Conservation (phyloP, 108 stramenopile species). For the Bacterosira constricta region DNA sequence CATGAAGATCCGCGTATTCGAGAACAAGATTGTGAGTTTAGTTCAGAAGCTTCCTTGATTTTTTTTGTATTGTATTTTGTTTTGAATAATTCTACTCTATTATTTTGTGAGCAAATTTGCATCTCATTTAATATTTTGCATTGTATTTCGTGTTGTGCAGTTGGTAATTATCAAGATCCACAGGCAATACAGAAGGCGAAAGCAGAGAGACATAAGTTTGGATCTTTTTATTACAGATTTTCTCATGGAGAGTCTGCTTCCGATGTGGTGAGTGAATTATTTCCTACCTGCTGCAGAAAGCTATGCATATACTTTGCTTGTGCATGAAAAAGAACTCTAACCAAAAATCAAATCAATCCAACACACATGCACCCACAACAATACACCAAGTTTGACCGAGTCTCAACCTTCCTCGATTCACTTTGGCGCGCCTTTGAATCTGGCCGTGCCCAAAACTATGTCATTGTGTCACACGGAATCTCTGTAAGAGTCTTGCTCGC, state of each 20-base stretch:
- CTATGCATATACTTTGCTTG: not conserved
- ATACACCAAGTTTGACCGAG: conserved; percentile 72
- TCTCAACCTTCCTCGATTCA: conserved; percentile 86
- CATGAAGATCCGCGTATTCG: conserved; percentile 86
- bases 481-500: conserved; percentile 87
- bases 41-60: not conserved
- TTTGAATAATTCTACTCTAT: not conserved
- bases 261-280: conserved; percentile 58
- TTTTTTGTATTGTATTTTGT: too few species aligned
- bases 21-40: conserved; percentile 87
- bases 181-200: conserved; percentile 67
- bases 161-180: conserved; percentile 67
- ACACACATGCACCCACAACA: not conserved
- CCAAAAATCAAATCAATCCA: too few species aligned
- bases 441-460: conserved; percentile 68
- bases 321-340: too few species aligned
- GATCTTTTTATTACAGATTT: conserved; percentile 89
- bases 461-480: conserved; percentile 92
- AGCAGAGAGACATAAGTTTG: conserved; percentile 77
- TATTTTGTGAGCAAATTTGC: not conserved
- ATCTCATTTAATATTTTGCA: not conserved
- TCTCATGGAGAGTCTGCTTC: conserved; percentile 91
- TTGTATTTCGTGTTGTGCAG: not conserved
- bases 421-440: conserved; percentile 90
- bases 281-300: not conserved